Evolutionary conservation across 148 eudicot genomes (phyloP), one percentile per base, ranked within the genome.

Genomic region (Silene uniflora): DNA sequence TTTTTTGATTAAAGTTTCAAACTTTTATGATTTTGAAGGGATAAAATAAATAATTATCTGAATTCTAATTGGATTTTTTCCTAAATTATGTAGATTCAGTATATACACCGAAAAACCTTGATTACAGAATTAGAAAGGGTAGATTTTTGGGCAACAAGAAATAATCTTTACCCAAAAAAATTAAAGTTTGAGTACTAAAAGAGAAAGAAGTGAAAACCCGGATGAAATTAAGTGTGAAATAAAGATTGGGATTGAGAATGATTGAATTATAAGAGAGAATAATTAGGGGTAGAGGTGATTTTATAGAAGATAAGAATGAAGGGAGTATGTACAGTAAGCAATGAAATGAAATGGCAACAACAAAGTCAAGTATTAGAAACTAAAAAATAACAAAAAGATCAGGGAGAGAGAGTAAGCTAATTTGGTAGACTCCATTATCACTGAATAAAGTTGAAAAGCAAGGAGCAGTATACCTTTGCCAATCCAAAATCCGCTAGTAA

Each of bases 271-370:
- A 2, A 18, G 46, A 6, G 22, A 27, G 47, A 32, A 52, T 52
- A 0, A 39, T 52, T 7, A 14, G 49, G 47, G 23, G 18, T 66
- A 18, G 69, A 66, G 69, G 3, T 4, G 69, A 18, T 18, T 66
- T 66, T 66, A 66, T 66, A 66, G 69, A 66, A 35, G 69, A 66
- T 18, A 35, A 32, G 49, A 18, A 62, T 11, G 32, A 24, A 11
- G 19, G 39, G 56, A 12, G 56, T 52, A 16, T 1, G 39, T 23
- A 23, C 23, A 6, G 35, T 62, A 23, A 23, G 35, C 35, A 62
- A 62, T 7, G 14, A 62, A 62, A 27, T 62, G n/a, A n/a, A n/a
- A n/a, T n/a, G n/a, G n/a, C n/a, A n/a, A n/a, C n/a, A n/a, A n/a
- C n/a, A n/a, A n/a, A n/a, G n/a, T n/a, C n/a, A n/a, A n/a, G n/a